Evolutionary conservation across 768 basidiomycete genomes (phyloP).

Genomic region (Leccinum longicurvipes): DNA sequence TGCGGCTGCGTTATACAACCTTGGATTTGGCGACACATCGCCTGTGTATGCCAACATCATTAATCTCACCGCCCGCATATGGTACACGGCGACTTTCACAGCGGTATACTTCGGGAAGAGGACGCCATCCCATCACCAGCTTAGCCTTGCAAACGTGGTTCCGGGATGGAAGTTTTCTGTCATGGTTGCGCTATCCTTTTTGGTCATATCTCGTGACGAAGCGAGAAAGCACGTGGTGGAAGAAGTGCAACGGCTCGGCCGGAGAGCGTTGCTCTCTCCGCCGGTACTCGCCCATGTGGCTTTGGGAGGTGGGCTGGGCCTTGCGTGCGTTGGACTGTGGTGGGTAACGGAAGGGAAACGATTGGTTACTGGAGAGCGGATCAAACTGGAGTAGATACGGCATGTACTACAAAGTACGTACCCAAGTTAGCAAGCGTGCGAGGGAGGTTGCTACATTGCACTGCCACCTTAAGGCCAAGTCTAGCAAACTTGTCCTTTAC

Average conservation of each 20-base stretch:
- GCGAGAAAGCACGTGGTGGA: slow-evolving; percentile 14
- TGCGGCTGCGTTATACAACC: slow-evolving; percentile 44
- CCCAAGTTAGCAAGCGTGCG: too few species aligned
- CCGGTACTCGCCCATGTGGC: slow-evolving; percentile 24
- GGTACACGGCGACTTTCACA: slow-evolving; percentile 54
- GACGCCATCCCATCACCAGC: slow-evolving; percentile 8
- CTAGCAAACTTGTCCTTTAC: neutral
- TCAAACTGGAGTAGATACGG: slow-evolving; percentile 21
- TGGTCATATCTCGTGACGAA: slow-evolving; percentile 18
- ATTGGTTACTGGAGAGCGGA: slow-evolving; percentile 17
- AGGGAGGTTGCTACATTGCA: slow-evolving; percentile 9
- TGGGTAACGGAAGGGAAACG: slow-evolving; percentile 28
- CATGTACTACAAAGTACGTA: neutral
- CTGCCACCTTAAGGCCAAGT: too few species aligned
- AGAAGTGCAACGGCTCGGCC: slow-evolving; percentile 13
- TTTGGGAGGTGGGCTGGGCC: slow-evolving; percentile 24
- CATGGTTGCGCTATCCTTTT: slow-evolving; percentile 22
- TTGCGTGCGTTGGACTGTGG: slow-evolving; percentile 28
- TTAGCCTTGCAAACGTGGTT: slow-evolving; percentile 12
- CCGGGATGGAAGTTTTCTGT: slow-evolving; percentile 29
- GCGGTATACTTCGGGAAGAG: slow-evolving; percentile 42
- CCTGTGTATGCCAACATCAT: slow-evolving; percentile 75
- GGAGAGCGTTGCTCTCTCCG: slow-evolving; percentile 18
- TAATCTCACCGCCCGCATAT: slow-evolving; percentile 60
- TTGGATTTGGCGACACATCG: slow-evolving; percentile 59